Conservation (phyloP, 1,284 basidiomycete species). For the Tilletiopsis washingtonensis region DNA sequence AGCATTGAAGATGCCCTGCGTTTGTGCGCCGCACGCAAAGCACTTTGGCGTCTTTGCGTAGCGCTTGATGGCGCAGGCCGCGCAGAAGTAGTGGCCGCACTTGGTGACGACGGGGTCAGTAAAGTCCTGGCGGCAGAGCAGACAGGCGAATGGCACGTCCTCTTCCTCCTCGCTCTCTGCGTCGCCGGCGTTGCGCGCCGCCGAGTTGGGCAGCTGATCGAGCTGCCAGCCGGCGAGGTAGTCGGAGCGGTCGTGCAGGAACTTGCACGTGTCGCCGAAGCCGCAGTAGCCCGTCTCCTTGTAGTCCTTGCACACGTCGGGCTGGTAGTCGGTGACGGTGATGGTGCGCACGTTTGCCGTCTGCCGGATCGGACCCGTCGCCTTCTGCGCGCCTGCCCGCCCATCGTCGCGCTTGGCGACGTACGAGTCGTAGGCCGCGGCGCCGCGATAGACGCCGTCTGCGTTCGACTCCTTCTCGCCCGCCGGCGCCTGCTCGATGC, state of each 20-base stretch:
- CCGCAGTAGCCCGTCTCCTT: constrained; percentile 99
- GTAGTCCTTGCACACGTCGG: constrained; percentile 98
- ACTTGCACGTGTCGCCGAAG: constrained; percentile 94
- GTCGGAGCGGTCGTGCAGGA: constrained; percentile 54
- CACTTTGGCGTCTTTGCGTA: constrained; percentile 93
- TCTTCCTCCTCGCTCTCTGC: constrained; percentile 55
- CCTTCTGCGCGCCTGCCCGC: too few relatives aligned
- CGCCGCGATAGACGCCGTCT: constrained; percentile 82
- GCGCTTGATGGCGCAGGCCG: constrained; percentile 78
- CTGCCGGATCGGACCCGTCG: constrained; percentile 64
- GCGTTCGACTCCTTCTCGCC: constrained; percentile 48
- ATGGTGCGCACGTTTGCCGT: constrained; percentile 84
- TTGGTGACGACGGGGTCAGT: constrained; percentile 90
- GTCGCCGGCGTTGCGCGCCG: not conserved
- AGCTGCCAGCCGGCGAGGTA: constrained; percentile 98
- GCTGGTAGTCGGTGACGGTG: constrained; percentile 94
- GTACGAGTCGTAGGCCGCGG: constrained; percentile 71
- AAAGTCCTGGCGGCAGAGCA: constrained; percentile 89
- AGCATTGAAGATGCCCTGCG: constrained; percentile 87
- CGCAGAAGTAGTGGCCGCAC: constrained; percentile 96
- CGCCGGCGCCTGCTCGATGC: not conserved
- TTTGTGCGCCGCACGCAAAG: constrained; percentile 83
- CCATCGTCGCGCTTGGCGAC: constrained; percentile 59
- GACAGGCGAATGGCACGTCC: constrained; percentile 92
- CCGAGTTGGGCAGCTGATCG: constrained; percentile 54